Evolutionary conservation across 108 stramenopile species (phyloP).

Genomic region (Skeletonema marinoi): DNA sequence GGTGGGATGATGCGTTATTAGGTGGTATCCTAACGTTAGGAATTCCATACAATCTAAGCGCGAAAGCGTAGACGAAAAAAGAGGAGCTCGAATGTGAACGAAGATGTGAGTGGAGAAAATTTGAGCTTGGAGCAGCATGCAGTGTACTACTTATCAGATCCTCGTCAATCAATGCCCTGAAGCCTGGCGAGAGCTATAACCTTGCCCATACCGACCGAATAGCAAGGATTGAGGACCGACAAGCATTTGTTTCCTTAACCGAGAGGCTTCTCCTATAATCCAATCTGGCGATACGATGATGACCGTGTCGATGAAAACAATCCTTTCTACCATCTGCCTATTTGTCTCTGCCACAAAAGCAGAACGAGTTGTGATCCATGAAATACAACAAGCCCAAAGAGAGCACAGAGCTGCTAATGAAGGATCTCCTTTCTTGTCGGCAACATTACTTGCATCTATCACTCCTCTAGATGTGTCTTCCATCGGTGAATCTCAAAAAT

Average conservation of each 20-base stretch:
- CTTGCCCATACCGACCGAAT: too few species aligned
- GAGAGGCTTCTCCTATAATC: background rate
- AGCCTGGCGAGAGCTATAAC: too few species aligned
- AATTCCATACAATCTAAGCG: too few species aligned
- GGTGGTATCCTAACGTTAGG: too few species aligned
- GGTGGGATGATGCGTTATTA: too few species aligned
- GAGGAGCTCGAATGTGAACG: too few species aligned
- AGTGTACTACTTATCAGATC: too few species aligned
- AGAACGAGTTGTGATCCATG: background rate
- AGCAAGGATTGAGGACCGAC: too few species aligned
- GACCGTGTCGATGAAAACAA: background rate
- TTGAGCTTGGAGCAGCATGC: too few species aligned
- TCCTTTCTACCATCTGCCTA: background rate
- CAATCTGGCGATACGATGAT: background rate
- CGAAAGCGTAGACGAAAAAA: too few species aligned
- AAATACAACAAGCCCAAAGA: background rate
- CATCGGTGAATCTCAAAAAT: constrained; percentile 10
- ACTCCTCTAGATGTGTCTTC: constrained; percentile 16
- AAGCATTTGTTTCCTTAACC: background rate
- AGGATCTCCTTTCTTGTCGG: constrained; percentile 34
- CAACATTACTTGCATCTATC: constrained; percentile 20
- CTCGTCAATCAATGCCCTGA: too few species aligned
- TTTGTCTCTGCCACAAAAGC: background rate
- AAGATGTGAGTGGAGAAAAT: too few species aligned
- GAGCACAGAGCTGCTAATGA: background rate